Evolutionary conservation across 208 protist genomes (phyloP).

Genomic region (Trypanosoma congolense): DNA sequence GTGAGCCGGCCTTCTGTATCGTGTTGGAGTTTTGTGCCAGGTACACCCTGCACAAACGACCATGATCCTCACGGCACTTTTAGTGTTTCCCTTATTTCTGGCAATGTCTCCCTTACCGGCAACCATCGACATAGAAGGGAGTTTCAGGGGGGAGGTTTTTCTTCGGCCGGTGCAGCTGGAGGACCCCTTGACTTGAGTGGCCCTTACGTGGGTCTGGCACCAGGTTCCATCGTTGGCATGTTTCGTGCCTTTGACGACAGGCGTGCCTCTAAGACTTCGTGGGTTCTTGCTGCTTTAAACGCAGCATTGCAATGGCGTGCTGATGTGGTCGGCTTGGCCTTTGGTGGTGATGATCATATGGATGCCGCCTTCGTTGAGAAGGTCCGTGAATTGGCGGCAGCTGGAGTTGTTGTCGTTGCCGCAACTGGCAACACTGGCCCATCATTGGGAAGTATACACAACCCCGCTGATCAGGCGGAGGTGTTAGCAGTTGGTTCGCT

Average conservation of each 20-base stretch:
- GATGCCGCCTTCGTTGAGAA: slow-evolving; percentile 91
- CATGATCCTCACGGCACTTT: slow-evolving; percentile 95
- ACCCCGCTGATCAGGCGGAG: slow-evolving; percentile 92
- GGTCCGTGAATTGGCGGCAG: slow-evolving; percentile 71
- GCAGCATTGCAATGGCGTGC: slow-evolving; percentile 25
- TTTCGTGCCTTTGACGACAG: slow-evolving; percentile 93
- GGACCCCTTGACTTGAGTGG: not conserved
- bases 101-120: slow-evolving; percentile 22
- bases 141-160: not conserved
- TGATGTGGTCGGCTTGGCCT: slow-evolving; percentile 94
- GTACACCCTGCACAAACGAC: slow-evolving; percentile 52
- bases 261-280: slow-evolving; percentile 83
- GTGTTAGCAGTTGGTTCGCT: slow-evolving; percentile 94
- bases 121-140: not conserved
- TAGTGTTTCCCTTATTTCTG: slow-evolving; percentile 91
- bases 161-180: not conserved
- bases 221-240: slow-evolving; percentile 84
- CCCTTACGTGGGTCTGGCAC: slow-evolving; percentile 88
- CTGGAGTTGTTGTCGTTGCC: slow-evolving; percentile 91
- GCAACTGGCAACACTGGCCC: slow-evolving; percentile 97
- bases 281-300: slow-evolving; percentile 93
- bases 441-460: slow-evolving; percentile 93
- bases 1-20: slow-evolving; percentile 7
- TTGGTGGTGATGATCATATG: slow-evolving; percentile 95
- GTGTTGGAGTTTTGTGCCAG: slow-evolving; percentile 47